Conservation (phyloP, 805 yeast species). For the Kregervanrija delftensis region DNA sequence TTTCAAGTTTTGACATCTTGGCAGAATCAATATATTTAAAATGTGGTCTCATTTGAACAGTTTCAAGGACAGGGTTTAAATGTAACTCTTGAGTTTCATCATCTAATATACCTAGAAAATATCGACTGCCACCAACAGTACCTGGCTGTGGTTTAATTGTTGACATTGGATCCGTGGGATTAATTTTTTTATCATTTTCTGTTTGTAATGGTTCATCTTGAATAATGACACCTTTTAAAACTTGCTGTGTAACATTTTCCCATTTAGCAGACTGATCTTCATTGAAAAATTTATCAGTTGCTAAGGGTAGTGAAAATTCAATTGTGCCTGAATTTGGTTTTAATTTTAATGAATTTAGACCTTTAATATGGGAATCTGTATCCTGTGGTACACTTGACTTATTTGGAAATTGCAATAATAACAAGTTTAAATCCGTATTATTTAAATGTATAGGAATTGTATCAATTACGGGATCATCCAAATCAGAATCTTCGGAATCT, state of each 20-base stretch:
- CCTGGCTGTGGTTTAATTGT: slow-evolving; percentile 14
- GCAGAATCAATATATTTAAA: slow-evolving; percentile 69
- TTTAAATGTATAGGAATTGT: slow-evolving; percentile 53
- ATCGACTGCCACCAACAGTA: slow-evolving; percentile 18
- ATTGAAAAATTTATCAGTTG: slow-evolving; percentile 63
- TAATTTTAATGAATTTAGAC: slow-evolving; percentile 20
- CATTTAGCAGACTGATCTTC: slow-evolving; percentile 55
- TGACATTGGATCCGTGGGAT: slow-evolving; percentile 1
- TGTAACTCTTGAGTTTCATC: slow-evolving; percentile 43
- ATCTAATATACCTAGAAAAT: slow-evolving; percentile 33
- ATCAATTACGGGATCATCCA: slow-evolving; percentile 52
- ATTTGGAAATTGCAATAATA: slow-evolving; percentile 49
- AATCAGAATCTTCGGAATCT: slow-evolving; percentile 2
- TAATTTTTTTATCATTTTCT: neutral
- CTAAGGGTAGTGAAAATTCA: slow-evolving; percentile 73
- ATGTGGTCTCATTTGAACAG: slow-evolving; percentile 75
- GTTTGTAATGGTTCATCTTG: slow-evolving; percentile 26
- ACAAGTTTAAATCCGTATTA: slow-evolving; percentile 24
- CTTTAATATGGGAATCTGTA: neutral
- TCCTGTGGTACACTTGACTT: slow-evolving; percentile 5
- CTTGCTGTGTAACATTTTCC: slow-evolving; percentile 54
- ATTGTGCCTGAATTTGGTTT: slow-evolving; percentile 59
- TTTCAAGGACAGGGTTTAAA: slow-evolving; percentile 56
- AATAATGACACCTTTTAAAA: slow-evolving; percentile 64
- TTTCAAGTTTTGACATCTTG: slow-evolving; percentile 29